phyloP scores from a whole-genome alignment of 2,329 filamentous ascomycete genomes.

The Coccinonectria pachysandricola region DNA sequence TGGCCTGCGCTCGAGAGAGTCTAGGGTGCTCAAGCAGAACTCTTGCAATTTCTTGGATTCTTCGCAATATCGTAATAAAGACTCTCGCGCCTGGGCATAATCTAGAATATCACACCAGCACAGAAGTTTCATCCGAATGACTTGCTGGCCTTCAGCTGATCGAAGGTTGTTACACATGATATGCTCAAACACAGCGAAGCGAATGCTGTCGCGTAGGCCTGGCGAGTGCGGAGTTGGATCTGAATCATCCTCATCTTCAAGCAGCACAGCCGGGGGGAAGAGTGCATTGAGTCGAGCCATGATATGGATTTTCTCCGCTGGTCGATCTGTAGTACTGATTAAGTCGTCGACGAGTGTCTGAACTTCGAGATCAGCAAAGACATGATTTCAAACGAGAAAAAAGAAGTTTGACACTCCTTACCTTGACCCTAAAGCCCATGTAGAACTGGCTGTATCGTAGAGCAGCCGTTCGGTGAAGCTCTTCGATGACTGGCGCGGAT shows the following conservation, averaged over 20 bases:
- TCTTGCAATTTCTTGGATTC: constrained; percentile 26
- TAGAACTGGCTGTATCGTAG: constrained; percentile 21
- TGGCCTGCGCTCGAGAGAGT: constrained; percentile 8
- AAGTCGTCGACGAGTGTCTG: constrained; percentile 21
- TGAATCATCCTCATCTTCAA: constrained; percentile 12
- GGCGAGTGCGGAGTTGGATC: constrained; percentile 20
- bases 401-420: constrained; percentile 10
- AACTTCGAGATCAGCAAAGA: too few species aligned
- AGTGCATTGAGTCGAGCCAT: constrained; percentile 28
- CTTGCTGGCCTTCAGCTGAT: constrained; percentile 10
- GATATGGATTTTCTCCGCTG: constrained; percentile 11
- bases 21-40: constrained; percentile 17
- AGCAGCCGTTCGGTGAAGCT: constrained; percentile 20
- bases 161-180: constrained; percentile 18
- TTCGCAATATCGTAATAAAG: constrained; percentile 22
- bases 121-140: constrained; percentile 22
- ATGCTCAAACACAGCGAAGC: constrained; percentile 25
- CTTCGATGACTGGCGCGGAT: constrained; percentile 15
- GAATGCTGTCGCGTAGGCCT: constrained; percentile 24
- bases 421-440: constrained; percentile 23
- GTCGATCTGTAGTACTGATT: too few species aligned
- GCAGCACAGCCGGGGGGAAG: constrained; percentile 19
- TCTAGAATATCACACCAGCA: constrained; percentile 23
- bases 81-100: constrained; percentile 20
- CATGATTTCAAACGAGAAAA: too few species aligned